Base-by-base conservation (phyloP, 495 filamentous ascomycete genomes). In the Podospora comata region DNA sequence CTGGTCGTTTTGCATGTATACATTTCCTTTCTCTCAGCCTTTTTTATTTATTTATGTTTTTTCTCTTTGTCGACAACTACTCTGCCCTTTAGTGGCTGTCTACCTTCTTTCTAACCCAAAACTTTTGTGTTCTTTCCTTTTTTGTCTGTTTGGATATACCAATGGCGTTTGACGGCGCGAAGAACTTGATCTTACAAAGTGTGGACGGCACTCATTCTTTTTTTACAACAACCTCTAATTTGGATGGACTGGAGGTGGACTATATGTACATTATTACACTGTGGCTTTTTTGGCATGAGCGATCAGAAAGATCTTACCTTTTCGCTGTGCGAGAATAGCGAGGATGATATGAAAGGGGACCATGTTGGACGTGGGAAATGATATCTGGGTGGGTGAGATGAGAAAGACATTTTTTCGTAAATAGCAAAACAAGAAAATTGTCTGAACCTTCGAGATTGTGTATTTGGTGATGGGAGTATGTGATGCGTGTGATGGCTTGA, bases 111-210 rank as follows among this genome's bases (percentile, higher is more conserved):
- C 57, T 19, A 57, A 61, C 16, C 30, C 30, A 7, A 56, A 67
- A 26, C 57, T 60, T 55, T 67, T 59, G n/a, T n/a, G n/a, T 65
- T 56, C 4, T 63, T 72, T 60, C 59, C 59, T 69, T 59, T 60
- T 56, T 63, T 65, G 61, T 69, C 62, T 67, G 19, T 68, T 62
- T 65, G 66, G 68, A 66, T 68, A 69, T 73, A 72, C 73, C 68
- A 76, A 64, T 65, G 74, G 74, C 72, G 74, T 76, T 76, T 76
- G 67, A 44, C 23, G 67, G 60, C 48, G 60, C 64, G 44, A 55
- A 67, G 60, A 68, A 65, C 55, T 53, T 32, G 30, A 15, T 64
- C n/a, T 39, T n/a, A 53, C 30, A 23, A n/a, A 39, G 59, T 23
- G 27, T 63, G 28, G 61, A 32, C 32, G 55, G 55, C 55, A 58